Evolutionary conservation across 345 rosid genomes (phyloP).

Genomic region (Heritiera fomes): DNA sequence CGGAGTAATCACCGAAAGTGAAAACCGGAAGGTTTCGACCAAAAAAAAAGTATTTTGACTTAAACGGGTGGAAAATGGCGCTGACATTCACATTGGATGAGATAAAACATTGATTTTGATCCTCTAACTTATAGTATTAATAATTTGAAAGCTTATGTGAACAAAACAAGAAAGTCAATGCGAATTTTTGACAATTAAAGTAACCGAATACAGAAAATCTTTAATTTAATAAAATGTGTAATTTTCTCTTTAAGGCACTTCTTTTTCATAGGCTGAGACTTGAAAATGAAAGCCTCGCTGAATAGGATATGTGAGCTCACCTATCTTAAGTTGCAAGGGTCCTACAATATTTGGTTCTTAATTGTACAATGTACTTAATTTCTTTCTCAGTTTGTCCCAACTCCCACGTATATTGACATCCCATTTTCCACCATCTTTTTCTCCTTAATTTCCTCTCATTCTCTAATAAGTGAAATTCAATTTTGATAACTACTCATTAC

Average conservation of each 20-base stretch:
- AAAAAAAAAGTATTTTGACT: no score
- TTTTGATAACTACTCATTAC: neutral
- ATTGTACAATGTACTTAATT: no score
- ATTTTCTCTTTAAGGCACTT: neutral
- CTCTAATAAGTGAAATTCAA: neutral
- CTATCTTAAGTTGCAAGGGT: no score
- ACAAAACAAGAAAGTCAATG: neutral
- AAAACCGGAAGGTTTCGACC: no score
- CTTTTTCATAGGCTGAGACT: neutral
- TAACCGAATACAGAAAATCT: neutral
- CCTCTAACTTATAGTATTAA: neutral
- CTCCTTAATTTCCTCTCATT: neutral
- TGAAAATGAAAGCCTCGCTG: neutral
- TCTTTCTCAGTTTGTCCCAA: no score
- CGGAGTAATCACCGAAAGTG: no score
- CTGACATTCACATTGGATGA: conserved; percentile 9
- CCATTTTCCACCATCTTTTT: neutral
- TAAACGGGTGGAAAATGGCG: neutral
- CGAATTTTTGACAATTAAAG: neutral
- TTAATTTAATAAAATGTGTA: neutral
- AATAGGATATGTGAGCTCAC: no score
- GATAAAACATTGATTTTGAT: neutral
- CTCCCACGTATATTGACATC: neutral
- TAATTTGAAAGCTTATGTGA: neutral
- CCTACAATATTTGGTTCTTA: no score